These are phyloP conservation scores for Phytophthora megakarya DNA, from an alignment of 352 stramenopile species.

Conservation along the genomic window DNA sequence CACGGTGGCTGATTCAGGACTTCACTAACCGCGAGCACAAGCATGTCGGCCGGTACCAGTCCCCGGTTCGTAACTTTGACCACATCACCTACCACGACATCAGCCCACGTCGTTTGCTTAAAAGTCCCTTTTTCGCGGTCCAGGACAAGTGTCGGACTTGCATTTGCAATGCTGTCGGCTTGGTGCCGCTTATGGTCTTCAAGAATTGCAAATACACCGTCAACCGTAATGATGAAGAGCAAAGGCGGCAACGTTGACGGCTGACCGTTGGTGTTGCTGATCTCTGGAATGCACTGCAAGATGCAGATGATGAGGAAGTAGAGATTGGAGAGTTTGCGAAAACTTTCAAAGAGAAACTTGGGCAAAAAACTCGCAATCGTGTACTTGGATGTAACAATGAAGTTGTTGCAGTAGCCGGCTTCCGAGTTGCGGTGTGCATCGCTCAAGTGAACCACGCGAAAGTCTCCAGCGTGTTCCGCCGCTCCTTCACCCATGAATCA, in stretches of 20 bases:
- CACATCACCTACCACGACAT: constrained; percentile 88
- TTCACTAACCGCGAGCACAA: constrained; percentile 84
- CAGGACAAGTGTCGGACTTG: constrained; percentile 64
- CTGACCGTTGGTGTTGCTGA: constrained; percentile 90
- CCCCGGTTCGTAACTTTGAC: constrained; percentile 84
- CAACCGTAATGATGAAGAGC: constrained; percentile 90
- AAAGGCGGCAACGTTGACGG: constrained; percentile 90
- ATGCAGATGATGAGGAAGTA: constrained; percentile 94
- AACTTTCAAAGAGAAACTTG: constrained; percentile 92
- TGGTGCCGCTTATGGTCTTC: constrained; percentile 89
- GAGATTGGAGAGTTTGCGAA: constrained; percentile 91
- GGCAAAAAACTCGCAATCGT: constrained; percentile 87
- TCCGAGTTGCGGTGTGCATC: constrained; percentile 55
- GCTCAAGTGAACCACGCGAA: constrained; percentile 70
- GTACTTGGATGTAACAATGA: constrained; percentile 93
- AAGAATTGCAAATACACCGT: constrained; percentile 86
- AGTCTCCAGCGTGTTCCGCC: constrained; percentile 32
- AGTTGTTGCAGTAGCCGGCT: constrained; percentile 83
- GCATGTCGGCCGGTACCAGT: constrained; percentile 82
- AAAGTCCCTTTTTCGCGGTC: constrained; percentile 55
- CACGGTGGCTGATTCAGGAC: constrained; percentile 55
- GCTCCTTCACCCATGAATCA: constrained; percentile 33
- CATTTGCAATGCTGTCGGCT: constrained; percentile 86
- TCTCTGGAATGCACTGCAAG: constrained; percentile 85
- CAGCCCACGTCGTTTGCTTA: constrained; percentile 62